A percentile compares a stretch with the other conserved stretches of the same genome.
Evolutionary conservation across 1,284 basidiomycete genomes (phyloP).

Genomic region (Apiotrichum laibachii): DNA sequence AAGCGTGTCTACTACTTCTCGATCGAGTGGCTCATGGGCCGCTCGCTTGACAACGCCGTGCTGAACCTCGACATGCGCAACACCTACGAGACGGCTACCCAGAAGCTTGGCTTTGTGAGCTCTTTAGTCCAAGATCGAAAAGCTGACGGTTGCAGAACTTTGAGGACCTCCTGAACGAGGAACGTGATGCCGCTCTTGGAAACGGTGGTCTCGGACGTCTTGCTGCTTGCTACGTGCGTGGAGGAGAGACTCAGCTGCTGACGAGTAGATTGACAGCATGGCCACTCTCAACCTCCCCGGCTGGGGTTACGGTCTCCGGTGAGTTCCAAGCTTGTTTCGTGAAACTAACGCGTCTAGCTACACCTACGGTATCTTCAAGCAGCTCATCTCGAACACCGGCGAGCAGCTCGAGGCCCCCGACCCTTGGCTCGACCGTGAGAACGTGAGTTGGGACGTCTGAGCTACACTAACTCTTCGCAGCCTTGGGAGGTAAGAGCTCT

Average conservation of each 20-base stretch:
- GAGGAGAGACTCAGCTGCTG: neutral
- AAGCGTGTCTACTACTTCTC: slow-evolving; percentile 72
- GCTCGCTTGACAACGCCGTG: slow-evolving; percentile 82
- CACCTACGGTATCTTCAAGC: slow-evolving; percentile 92
- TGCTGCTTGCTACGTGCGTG: slow-evolving; percentile 78
- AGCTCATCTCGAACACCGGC: slow-evolving; percentile 69
- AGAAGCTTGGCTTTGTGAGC: slow-evolving; percentile 64
- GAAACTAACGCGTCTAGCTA: slow-evolving; percentile 52
- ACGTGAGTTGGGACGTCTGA: slow-evolving; percentile 51
- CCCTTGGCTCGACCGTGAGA: slow-evolving; percentile 84
- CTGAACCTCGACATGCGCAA: slow-evolving; percentile 81
- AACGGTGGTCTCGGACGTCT: slow-evolving; percentile 81
- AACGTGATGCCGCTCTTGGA: slow-evolving; percentile 84
- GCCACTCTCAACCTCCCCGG: slow-evolving; percentile 76
- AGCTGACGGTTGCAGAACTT: slow-evolving; percentile 55
- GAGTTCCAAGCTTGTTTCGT: slow-evolving; percentile 20
- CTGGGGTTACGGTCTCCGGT: slow-evolving; percentile 82
- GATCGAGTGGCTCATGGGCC: slow-evolving; percentile 75
- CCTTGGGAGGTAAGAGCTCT: slow-evolving; percentile 59
- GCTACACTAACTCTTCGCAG: slow-evolving; percentile 22
- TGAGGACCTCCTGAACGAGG: slow-evolving; percentile 78
- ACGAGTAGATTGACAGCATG: slow-evolving; percentile 45
- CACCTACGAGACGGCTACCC: slow-evolving; percentile 64
- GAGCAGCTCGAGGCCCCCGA: slow-evolving; percentile 87
- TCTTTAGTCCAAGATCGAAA: neutral